Conservation (phyloP, 768 basidiomycete species). For the Phanerodontia chrysosporium region DNA sequence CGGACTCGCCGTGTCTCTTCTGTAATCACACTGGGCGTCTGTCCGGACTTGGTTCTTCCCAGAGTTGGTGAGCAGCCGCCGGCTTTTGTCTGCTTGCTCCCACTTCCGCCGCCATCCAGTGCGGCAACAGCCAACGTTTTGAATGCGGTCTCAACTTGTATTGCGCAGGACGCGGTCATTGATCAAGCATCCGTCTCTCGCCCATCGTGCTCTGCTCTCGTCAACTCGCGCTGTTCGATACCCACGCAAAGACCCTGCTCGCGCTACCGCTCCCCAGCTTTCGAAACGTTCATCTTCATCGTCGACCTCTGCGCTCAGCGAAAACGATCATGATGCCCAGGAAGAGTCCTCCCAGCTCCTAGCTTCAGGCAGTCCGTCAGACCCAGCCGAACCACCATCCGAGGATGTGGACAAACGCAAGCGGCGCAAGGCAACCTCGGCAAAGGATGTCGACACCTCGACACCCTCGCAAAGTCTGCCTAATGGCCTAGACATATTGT, state of each 20-base stretch:
- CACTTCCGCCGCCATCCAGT: background rate
- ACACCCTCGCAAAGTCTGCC: slow-evolving; percentile 44
- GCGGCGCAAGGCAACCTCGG: slow-evolving; percentile 31
- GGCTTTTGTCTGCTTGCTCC: background rate
- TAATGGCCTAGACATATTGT: slow-evolving; percentile 54
- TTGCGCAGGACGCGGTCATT: slow-evolving; percentile 31
- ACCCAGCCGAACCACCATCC: slow-evolving; percentile 19
- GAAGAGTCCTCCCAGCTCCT: background rate
- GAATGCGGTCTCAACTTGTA: slow-evolving; percentile 36
- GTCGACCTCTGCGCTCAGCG: slow-evolving; percentile 18
- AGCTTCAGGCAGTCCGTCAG: slow-evolving; percentile 15
- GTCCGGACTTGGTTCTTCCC: background rate
- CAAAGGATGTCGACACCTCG: slow-evolving; percentile 19
- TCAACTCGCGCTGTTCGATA: slow-evolving; percentile 26
- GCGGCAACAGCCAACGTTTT: slow-evolving; percentile 14
- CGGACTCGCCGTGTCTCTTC: background rate
- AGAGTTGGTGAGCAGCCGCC: background rate
- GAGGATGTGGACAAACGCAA: slow-evolving; percentile 38
- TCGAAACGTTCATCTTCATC: slow-evolving; percentile 32
- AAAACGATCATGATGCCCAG: slow-evolving; percentile 13
- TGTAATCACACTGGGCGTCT: slow-evolving; percentile 1
- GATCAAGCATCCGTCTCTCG: slow-evolving; percentile 22
- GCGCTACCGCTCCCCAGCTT: slow-evolving; percentile 18
- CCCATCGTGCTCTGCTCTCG: slow-evolving; percentile 26
- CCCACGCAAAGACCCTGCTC: slow-evolving; percentile 26